These are phyloP conservation scores for Sphagnum contortum DNA, from an alignment of 225 moss, liverwort and hornwort genomes.

Conservation along the genomic window DNA sequence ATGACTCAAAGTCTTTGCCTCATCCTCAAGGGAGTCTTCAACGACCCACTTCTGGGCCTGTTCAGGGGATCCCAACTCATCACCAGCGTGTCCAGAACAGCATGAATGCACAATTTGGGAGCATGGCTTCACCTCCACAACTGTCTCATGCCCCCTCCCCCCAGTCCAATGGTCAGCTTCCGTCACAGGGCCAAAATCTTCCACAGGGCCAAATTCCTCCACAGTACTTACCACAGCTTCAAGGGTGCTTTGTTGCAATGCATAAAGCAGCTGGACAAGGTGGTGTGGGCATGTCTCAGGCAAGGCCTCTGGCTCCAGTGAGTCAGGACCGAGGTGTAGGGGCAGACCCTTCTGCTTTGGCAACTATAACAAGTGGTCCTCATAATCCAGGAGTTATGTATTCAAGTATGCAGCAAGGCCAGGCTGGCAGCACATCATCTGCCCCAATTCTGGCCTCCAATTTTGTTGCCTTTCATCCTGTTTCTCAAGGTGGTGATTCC, in stretches of 20 bases:
- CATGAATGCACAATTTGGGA: constrained; percentile 42
- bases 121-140: constrained; percentile 54
- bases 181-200: constrained; percentile 20
- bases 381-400: constrained; percentile 32
- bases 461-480: constrained; percentile 45
- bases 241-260: constrained; percentile 62
- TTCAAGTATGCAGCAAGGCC: constrained; percentile 39
- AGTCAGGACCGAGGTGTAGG: constrained; percentile 36
- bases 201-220: constrained; percentile 42
- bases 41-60: constrained; percentile 30
- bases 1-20: constrained; percentile 32
- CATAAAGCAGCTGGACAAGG: constrained; percentile 61
- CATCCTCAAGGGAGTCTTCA: constrained; percentile 41
- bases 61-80: constrained; percentile 37
- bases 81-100: constrained; percentile 54
- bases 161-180: constrained; percentile 34
- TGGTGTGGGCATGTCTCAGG: constrained; percentile 42
- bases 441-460: constrained; percentile 38
- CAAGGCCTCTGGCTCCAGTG: constrained; percentile 33
- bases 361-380: constrained; percentile 35
- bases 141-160: constrained; percentile 25
- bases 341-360: constrained; percentile 26
- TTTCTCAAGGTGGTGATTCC: constrained; percentile 23
- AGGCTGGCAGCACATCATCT: constrained; percentile 35
- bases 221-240: constrained; percentile 74